phyloP scores from a whole-genome alignment of 2,329 filamentous ascomycete species.

The Didymella segeticola region DNA sequence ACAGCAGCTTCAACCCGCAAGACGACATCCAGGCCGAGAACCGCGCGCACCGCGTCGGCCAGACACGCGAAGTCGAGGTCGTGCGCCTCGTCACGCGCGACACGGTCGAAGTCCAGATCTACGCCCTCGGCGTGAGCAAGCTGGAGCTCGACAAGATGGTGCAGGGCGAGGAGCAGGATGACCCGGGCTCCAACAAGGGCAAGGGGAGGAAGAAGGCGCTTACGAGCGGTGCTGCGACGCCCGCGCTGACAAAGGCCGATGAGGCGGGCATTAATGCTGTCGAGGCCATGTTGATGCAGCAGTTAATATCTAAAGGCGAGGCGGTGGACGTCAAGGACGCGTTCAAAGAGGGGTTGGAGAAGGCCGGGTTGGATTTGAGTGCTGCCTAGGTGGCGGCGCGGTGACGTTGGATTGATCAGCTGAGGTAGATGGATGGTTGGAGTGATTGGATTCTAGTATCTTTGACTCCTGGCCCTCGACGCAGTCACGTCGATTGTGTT shows the following conservation, averaged over 20 bases:
- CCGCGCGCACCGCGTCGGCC: slow-evolving; percentile 91
- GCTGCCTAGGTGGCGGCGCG: slow-evolving; percentile 11
- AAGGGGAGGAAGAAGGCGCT: slow-evolving; percentile 30
- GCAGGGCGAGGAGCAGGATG: slow-evolving; percentile 64
- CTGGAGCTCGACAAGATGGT: slow-evolving; percentile 83
- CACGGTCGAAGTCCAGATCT: slow-evolving; percentile 93
- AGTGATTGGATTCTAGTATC: not conserved
- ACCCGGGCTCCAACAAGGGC: slow-evolving; percentile 13
- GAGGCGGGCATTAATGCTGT: slow-evolving; percentile 44
- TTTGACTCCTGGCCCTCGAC: not conserved
- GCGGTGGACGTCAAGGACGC: slow-evolving; percentile 49
- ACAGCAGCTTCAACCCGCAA: slow-evolving; percentile 96
- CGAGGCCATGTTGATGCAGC: slow-evolving; percentile 51
- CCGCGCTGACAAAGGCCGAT: slow-evolving; percentile 47
- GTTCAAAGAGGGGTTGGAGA: slow-evolving; percentile 52
- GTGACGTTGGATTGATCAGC: not conserved
- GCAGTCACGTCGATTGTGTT: not conserved
- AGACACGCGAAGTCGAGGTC: slow-evolving; percentile 89
- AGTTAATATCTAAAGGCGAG: slow-evolving; percentile 24
- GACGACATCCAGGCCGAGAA: slow-evolving; percentile 99
- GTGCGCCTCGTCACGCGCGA: slow-evolving; percentile 79
- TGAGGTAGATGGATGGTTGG: not conserved
- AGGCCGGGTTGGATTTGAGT: slow-evolving; percentile 50
- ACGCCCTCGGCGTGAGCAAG: slow-evolving; percentile 90
- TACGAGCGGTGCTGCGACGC: slow-evolving; percentile 11